phyloP scores from a whole-genome alignment of 805 yeast species.

The Pichia kluyveri region DNA sequence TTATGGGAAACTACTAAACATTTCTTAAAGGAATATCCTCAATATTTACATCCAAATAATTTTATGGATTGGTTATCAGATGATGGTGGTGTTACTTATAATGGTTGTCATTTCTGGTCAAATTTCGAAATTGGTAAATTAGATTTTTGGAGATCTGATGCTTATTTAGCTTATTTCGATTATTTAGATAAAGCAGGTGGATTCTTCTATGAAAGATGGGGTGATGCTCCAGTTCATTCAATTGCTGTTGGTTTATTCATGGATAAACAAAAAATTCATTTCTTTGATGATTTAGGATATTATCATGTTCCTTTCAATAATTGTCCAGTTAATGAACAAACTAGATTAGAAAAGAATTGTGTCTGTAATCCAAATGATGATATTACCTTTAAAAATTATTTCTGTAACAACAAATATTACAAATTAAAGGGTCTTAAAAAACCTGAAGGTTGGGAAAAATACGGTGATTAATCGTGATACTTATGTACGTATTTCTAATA shows the following conservation, averaged over 20 bases:
- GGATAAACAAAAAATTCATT: conserved; percentile 61
- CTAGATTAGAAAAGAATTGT: conserved; percentile 57
- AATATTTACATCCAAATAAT: conserved; percentile 50
- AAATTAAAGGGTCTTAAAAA: conserved; percentile 45
- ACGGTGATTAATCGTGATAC: conserved; percentile 27
- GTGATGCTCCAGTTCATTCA: conserved; percentile 90
- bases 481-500: no score
- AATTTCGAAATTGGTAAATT: conserved; percentile 77
- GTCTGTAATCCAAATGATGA: conserved; percentile 65
- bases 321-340: conserved; percentile 62
- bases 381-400: conserved; percentile 68
- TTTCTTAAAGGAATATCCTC: conserved; percentile 53
- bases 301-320: conserved; percentile 73
- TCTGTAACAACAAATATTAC: conserved; percentile 61
- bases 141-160: conserved; percentile 65
- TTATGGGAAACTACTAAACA: conserved; percentile 64
- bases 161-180: conserved; percentile 64
- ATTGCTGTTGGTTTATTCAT: conserved; percentile 77
- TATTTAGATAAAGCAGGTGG: conserved; percentile 76
- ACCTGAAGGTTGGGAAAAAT: conserved; percentile 65
- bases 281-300: conserved; percentile 81
- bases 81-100: conserved; percentile 62
- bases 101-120: conserved; percentile 87
- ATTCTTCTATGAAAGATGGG: conserved; percentile 92
- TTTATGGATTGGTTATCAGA: conserved; percentile 62